These are phyloP conservation scores for Corchorus capsularis DNA, from an alignment of 345 rosid genomes.

Conservation along the genomic window DNA sequence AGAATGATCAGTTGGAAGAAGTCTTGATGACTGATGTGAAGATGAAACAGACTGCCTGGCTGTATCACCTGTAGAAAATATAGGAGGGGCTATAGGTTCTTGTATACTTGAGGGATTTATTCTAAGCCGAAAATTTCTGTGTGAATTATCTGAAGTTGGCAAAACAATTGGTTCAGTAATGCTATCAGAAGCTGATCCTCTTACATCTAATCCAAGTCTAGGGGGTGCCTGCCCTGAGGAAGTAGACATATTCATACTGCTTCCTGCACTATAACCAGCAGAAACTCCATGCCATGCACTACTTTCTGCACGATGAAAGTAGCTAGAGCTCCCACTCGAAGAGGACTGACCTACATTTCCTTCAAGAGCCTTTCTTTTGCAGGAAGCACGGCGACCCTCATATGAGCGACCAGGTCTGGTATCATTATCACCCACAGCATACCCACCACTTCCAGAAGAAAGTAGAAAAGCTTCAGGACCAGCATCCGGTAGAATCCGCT, in stretches of 20 bases:
- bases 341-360: slow-evolving; percentile 69
- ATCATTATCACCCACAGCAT: slow-evolving; percentile 37
- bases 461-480: slow-evolving; percentile 37
- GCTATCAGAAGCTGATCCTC: slow-evolving; percentile 41
- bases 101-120: slow-evolving; percentile 53
- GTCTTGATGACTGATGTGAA: slow-evolving; percentile 43
- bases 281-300: slow-evolving; percentile 49
- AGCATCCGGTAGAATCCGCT: slow-evolving; percentile 29
- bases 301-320: slow-evolving; percentile 54
- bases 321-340: slow-evolving; percentile 49
- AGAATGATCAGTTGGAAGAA: slow-evolving; percentile 47
- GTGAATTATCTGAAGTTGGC: slow-evolving; percentile 44
- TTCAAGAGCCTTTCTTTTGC: slow-evolving; percentile 82
- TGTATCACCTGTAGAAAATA: slow-evolving; percentile 49
- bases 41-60: slow-evolving; percentile 48
- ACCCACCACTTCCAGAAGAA: slow-evolving; percentile 49
- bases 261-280: slow-evolving; percentile 34
- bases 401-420: slow-evolving; percentile 48
- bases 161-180: slow-evolving; percentile 42
- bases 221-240: slow-evolving; percentile 49
- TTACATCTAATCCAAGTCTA: slow-evolving; percentile 47
- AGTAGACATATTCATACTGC: slow-evolving; percentile 40
- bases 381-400: slow-evolving; percentile 59
- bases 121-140: slow-evolving; percentile 61
- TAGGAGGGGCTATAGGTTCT: slow-evolving; percentile 40